Conservation (phyloP, 2,329 filamentous ascomycete genomes). For the Aureobasidium musti region DNA sequence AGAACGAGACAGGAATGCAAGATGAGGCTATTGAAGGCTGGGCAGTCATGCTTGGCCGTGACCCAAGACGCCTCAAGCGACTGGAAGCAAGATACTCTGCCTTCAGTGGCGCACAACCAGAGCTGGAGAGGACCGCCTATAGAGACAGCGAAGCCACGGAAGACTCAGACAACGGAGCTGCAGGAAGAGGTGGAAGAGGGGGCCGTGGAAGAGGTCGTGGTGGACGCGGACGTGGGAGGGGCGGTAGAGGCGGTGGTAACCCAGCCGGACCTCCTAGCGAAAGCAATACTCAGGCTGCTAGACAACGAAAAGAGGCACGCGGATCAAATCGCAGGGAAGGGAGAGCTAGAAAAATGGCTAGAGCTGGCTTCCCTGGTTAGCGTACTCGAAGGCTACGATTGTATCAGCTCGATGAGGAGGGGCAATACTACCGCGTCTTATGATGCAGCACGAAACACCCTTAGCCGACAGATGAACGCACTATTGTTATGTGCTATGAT, state of each 20-base stretch:
- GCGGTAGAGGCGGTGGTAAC: slow-evolving; percentile 55
- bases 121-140: slow-evolving; percentile 68
- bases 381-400: neutral
- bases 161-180: slow-evolving; percentile 56
- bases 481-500: too few relatives aligned
- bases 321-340: slow-evolving; percentile 84
- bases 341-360: slow-evolving; percentile 62
- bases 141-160: slow-evolving; percentile 56
- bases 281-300: slow-evolving; percentile 69
- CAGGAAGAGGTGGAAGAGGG: slow-evolving; percentile 47
- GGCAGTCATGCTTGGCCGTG: slow-evolving; percentile 79
- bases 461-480: too few relatives aligned
- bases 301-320: slow-evolving; percentile 76
- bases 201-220: slow-evolving; percentile 55
- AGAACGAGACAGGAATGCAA: slow-evolving; percentile 79
- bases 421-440: neutral
- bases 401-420: neutral
- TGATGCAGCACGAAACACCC: too few relatives aligned
- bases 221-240: slow-evolving; percentile 43
- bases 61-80: slow-evolving; percentile 66
- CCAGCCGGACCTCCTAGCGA: slow-evolving; percentile 67
- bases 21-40: slow-evolving; percentile 95
- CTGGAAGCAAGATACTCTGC: slow-evolving; percentile 70
- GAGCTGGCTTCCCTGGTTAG: slow-evolving; percentile 54
- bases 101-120: slow-evolving; percentile 66